These are phyloP conservation scores for Starmerella powellii DNA, from an alignment of 805 yeast genomes.

Conservation along the genomic window DNA sequence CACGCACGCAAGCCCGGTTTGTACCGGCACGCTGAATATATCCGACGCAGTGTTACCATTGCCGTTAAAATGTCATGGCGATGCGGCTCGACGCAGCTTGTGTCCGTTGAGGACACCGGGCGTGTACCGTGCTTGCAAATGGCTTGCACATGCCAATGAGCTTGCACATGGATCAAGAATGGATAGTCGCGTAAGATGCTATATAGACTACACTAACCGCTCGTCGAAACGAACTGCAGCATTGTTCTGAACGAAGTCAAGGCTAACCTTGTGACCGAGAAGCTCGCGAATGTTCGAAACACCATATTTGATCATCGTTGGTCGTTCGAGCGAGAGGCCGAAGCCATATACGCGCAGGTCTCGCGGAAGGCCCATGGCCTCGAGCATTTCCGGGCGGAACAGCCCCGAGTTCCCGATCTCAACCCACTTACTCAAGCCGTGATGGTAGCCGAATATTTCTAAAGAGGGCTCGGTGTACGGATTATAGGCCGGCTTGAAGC, in stretches of 20 bases:
- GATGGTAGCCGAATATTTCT: conserved; percentile 96
- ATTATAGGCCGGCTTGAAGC: conserved; percentile 97
- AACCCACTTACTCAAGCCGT: conserved; percentile 91
- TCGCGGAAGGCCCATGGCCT: conserved; percentile 94
- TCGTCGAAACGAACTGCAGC: conserved; percentile 97
- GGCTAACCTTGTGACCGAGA: conserved; percentile 89
- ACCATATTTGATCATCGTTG: conserved; percentile 97
- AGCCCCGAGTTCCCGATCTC: conserved; percentile 99
- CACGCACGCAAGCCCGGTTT: too few species aligned
- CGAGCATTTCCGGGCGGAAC: conserved; percentile 99
- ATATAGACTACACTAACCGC: conserved; percentile 34
- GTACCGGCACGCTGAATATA: too few species aligned
- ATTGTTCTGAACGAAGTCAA: conserved; percentile 87
- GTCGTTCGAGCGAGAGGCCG: conserved; percentile 95
- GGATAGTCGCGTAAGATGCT: too few species aligned
- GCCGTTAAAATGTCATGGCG: too few species aligned
- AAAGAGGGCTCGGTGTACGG: conserved; percentile 98
- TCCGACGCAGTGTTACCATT: too few species aligned
- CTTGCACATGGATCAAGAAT: background rate
- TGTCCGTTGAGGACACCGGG: too few species aligned
- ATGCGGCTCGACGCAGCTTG: too few species aligned
- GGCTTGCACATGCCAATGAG: background rate
- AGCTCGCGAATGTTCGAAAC: conserved; percentile 93
- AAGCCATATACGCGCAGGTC: conserved; percentile 90
- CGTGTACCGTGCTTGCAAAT: too few species aligned